phyloP scores from a whole-genome alignment of 1,284 basidiomycete genomes.

The Puccinia coronata region DNA sequence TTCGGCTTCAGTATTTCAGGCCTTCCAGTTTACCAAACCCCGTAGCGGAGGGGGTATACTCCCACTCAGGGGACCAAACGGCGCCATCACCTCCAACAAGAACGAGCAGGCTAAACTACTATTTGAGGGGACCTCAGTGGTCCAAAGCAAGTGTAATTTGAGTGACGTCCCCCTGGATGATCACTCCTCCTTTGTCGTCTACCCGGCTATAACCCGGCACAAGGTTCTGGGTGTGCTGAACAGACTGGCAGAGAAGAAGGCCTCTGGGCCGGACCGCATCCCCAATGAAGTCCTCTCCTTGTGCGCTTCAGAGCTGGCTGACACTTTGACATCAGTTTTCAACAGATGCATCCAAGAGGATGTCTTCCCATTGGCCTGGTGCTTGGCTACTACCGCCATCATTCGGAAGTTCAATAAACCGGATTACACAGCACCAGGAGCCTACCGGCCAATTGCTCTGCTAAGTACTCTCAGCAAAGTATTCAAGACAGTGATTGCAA shows the following conservation, averaged over 20 bases:
- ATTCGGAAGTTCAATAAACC: conserved; percentile 15
- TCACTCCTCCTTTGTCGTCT: background rate
- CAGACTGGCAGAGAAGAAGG: conserved; percentile 18
- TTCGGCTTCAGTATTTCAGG: conserved; percentile 2
- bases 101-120: background rate
- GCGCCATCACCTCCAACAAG: background rate
- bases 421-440: conserved; percentile 14
- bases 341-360: conserved; percentile 6
- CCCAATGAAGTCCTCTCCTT: background rate
- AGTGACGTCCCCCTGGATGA: background rate
- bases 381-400: background rate
- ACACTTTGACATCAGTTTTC: background rate
- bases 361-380: background rate
- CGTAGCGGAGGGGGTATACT: background rate
- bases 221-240: background rate
- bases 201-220: background rate
- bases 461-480: conserved; percentile 10
- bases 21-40: conserved; percentile 32
- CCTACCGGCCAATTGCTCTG: conserved; percentile 27
- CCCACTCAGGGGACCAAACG: background rate
- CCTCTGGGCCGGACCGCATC: background rate
- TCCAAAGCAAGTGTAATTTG: background rate
- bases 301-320: background rate
- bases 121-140: background rate
- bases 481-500: background rate